A percentile compares a stretch with the other conserved stretches of the same genome.
Conservation (phyloP, 768 basidiomycete genomes). For the Pisolithus marmoratus region DNA sequence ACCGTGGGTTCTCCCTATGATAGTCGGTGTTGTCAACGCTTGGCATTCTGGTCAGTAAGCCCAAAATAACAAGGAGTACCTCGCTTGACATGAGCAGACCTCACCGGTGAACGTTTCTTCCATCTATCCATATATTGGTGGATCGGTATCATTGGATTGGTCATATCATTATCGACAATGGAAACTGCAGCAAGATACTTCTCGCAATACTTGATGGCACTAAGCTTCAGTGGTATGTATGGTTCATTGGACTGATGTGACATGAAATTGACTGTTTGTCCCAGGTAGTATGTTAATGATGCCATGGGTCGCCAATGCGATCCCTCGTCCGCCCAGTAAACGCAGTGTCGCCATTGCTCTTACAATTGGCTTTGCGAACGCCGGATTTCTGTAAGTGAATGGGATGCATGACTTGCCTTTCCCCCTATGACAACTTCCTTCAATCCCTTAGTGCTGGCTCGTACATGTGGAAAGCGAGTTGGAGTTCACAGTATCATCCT, state of each 20-base stretch:
- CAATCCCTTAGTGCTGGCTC: conserved; percentile 50
- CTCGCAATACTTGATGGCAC: conserved; percentile 59
- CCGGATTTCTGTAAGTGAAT: no score
- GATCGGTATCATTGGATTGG: conserved; percentile 54
- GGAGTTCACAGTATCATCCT: conserved; percentile 58
- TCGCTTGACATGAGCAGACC: conserved; percentile 29
- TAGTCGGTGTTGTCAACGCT: conserved; percentile 48
- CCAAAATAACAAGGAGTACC: neutral
- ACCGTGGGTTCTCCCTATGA: conserved; percentile 52
- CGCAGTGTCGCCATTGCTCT: no score
- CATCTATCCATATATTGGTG: conserved; percentile 55
- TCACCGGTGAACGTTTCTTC: no score
- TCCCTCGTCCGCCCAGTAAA: no score
- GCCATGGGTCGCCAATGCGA: no score
- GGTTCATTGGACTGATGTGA: neutral
- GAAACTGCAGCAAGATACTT: conserved; percentile 51
- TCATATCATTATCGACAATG: conserved; percentile 53
- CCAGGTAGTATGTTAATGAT: no score
- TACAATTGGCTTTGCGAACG: no score
- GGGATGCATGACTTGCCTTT: no score
- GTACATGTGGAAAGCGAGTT: conserved; percentile 55
- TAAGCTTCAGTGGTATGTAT: conserved; percentile 40
- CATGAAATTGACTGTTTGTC: no score
- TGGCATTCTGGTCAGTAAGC: conserved; percentile 43
- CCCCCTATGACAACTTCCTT: no score